phyloP scores from a whole-genome alignment of 2,329 filamentous ascomycete genomes.

The Fusarium chlamydosporum region DNA sequence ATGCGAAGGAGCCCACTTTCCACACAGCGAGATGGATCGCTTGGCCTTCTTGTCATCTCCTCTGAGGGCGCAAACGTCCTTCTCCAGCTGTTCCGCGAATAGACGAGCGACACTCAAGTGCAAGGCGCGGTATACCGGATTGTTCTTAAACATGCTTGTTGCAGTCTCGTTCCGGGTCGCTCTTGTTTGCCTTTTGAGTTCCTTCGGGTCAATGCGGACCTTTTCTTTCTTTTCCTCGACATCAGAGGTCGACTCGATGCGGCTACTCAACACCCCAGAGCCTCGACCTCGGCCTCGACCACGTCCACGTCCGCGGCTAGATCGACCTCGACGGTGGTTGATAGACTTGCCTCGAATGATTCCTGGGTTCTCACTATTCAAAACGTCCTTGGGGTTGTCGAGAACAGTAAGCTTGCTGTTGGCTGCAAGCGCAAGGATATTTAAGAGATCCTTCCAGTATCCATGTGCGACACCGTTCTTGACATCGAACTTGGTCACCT shows the following conservation, averaged over 20 bases:
- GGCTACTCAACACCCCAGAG: background rate
- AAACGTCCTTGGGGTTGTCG: slow-evolving; percentile 57
- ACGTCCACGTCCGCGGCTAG: background rate
- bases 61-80: slow-evolving; percentile 61
- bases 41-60: slow-evolving; percentile 58
- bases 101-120: slow-evolving; percentile 68
- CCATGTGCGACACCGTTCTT: slow-evolving; percentile 67
- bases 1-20: slow-evolving; percentile 72
- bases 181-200: slow-evolving; percentile 53
- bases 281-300: background rate
- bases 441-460: slow-evolving; percentile 74
- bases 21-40: slow-evolving; percentile 67
- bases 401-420: slow-evolving; percentile 62
- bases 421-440: slow-evolving; percentile 67
- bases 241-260: background rate
- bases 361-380: slow-evolving; percentile 56
- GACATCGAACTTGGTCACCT: slow-evolving; percentile 58
- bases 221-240: slow-evolving; percentile 12
- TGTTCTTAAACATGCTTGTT: slow-evolving; percentile 58
- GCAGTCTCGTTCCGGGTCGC: slow-evolving; percentile 59
- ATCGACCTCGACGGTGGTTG: slow-evolving; percentile 11
- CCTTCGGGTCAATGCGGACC: slow-evolving; percentile 21
- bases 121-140: slow-evolving; percentile 65
- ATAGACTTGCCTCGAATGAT: slow-evolving; percentile 46
- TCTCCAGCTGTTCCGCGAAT: slow-evolving; percentile 68